phyloP scores from a whole-genome alignment of 2,329 filamentous ascomycete genomes.

The Aspergillus sp. region DNA sequence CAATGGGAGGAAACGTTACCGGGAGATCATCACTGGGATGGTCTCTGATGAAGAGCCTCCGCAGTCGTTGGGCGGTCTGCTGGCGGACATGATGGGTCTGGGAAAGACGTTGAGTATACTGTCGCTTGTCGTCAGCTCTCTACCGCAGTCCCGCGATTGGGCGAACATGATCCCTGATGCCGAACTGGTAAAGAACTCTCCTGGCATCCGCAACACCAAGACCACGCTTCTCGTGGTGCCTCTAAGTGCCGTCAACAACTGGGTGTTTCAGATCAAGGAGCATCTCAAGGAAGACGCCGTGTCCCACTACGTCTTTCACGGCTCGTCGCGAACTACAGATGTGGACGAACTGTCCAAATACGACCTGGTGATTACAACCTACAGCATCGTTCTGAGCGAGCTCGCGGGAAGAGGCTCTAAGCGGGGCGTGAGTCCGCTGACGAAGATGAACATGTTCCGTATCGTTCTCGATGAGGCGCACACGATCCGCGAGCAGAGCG shows the following conservation, averaged over 20 bases:
- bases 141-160: constrained; percentile 64
- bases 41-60: constrained; percentile 59
- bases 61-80: constrained; percentile 69
- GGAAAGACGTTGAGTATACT: constrained; percentile 85
- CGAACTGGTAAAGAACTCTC: constrained; percentile 28
- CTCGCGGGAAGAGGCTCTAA: constrained; percentile 65
- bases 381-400: constrained; percentile 82
- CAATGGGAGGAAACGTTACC: constrained; percentile 63
- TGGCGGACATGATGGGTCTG: constrained; percentile 87
- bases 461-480: constrained; percentile 95
- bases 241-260: constrained; percentile 87
- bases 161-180: constrained; percentile 51
- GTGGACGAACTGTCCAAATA: constrained; percentile 66
- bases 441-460: constrained; percentile 85
- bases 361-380: constrained; percentile 89
- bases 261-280: constrained; percentile 86
- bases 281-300: constrained; percentile 68
- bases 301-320: constrained; percentile 83
- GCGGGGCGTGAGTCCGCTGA: constrained; percentile 60
- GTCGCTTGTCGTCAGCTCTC: constrained; percentile 68
- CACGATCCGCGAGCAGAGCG: constrained; percentile 82
- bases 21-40: constrained; percentile 82
- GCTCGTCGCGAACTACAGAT: constrained; percentile 70
- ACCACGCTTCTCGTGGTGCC: constrained; percentile 86
- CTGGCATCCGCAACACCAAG: constrained; percentile 62